These are phyloP conservation scores for Ascochyta pisi DNA, from an alignment of 2,329 filamentous ascomycete genomes.

Conservation along the genomic window DNA sequence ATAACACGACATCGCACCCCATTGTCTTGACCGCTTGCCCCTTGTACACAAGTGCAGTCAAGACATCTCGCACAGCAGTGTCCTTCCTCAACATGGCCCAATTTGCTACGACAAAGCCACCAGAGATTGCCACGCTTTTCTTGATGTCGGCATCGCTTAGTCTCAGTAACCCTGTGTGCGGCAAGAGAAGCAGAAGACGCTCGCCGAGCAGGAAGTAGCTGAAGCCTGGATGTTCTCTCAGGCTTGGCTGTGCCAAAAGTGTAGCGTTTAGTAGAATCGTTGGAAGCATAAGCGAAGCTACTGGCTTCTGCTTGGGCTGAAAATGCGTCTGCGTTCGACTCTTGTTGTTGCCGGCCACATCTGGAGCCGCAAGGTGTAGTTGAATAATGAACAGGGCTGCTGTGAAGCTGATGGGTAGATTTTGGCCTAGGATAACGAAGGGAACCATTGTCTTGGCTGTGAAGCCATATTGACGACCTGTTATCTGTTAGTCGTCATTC, in stretches of 20 bases:
- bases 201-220: constrained; percentile 26
- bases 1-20: constrained; percentile 37
- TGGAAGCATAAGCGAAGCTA: constrained; percentile 30
- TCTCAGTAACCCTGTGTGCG: constrained; percentile 27
- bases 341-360: constrained; percentile 4
- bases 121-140: constrained; percentile 31
- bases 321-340: not conserved
- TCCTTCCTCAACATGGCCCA: constrained; percentile 28
- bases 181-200: constrained; percentile 32
- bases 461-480: constrained; percentile 25
- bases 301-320: constrained; percentile 14
- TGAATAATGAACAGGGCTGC: constrained; percentile 36
- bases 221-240: constrained; percentile 27
- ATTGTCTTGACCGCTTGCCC: constrained; percentile 33
- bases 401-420: constrained; percentile 39
- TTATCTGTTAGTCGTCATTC: not conserved
- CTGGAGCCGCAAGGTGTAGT: constrained; percentile 31
- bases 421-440: constrained; percentile 39
- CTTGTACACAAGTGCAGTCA: constrained; percentile 17
- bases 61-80: constrained; percentile 10
- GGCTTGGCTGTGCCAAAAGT: constrained; percentile 30
- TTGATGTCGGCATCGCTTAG: constrained; percentile 25
- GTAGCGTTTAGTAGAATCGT: constrained; percentile 36
- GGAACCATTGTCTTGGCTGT: constrained; percentile 20
- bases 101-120: constrained; percentile 35